Conservation (phyloP, 1,139 yeast species). For the Suhomyces panamericanus region DNA sequence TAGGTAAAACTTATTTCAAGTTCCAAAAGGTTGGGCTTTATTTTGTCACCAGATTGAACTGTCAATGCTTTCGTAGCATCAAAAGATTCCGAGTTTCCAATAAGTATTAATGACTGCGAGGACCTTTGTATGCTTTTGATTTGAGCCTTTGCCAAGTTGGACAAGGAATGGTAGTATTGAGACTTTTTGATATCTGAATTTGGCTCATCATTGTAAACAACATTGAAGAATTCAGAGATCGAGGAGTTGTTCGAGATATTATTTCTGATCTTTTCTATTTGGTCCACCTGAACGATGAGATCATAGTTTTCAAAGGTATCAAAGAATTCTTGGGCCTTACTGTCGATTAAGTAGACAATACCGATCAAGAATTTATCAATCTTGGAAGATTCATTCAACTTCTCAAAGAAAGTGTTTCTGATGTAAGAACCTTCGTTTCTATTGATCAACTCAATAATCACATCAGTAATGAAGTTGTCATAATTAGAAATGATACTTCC, state of each 20-base stretch:
- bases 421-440: constrained; percentile 28
- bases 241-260: constrained; percentile 19
- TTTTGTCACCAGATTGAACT: not conserved
- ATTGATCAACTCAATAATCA: constrained; percentile 35
- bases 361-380: constrained; percentile 38
- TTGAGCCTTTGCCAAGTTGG: constrained; percentile 30
- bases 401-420: constrained; percentile 22
- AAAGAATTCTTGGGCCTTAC: constrained; percentile 27
- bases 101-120: constrained; percentile 5
- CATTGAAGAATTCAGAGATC: constrained; percentile 23
- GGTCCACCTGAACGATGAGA: constrained; percentile 10
- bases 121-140: constrained; percentile 11
- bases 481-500: constrained; percentile 18
- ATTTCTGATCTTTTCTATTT: constrained; percentile 19
- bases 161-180: constrained; percentile 38
- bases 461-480: constrained; percentile 27
- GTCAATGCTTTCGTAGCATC: not conserved
- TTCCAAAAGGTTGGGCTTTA: constrained; percentile 1
- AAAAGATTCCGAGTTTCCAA: not conserved
- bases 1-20: constrained; percentile 23
- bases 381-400: constrained; percentile 18
- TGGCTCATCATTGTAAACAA: constrained; percentile 19
- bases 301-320: constrained; percentile 25
- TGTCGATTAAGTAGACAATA: constrained; percentile 33
- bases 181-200: constrained; percentile 21